Base-by-base conservation (phyloP, 2,329 filamentous ascomycete species). In the Microdochium paspali region DNA sequence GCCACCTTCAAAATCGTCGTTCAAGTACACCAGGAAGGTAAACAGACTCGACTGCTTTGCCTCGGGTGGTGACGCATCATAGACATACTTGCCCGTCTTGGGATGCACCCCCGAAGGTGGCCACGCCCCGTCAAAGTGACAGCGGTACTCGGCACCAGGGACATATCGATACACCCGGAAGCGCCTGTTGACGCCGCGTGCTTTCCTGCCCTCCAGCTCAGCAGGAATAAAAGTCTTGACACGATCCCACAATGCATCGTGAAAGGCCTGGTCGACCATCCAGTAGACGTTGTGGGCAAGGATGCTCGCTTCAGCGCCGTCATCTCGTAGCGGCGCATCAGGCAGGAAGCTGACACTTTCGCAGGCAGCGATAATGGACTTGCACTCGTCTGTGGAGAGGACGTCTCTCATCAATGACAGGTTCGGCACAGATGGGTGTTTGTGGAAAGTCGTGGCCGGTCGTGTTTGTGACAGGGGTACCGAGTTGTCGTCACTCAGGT, bases 241-340 rank as follows among this genome's bases (percentile, higher is more conserved):
- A 13, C 83, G 73, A 0, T 66, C 62, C 83, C 83, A 87, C 1
- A 87, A 68, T 13, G 67, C 71, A 48, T 82, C 74, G 55, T 82
- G 77, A 59, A 86, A 85, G 0, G 71, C 68, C 21, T 70, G 67
- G 53, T 87, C 83, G 12, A 81, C 71, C 9, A 87, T 70, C 83
- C 83, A 87, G 66, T 86, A 86, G 54, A 87, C 85, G 61, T 86
- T 87, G 66, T 87, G 83, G 0, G 83, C 83, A 1, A 86, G 62
- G 44, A 86, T 74, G 56, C 80, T 84, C 23, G 72, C 71, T 46
- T 84, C 80, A 15, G 49, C 23, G 10, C 78, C 79, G 48, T 82
- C 79, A n/a, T 80, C 77, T 2, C 80, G 76, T 25, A 86, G 66
- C 0, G 83, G 83, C 1, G 80, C 79, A 55, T 87, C 84, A 0